Conservation (phyloP, 1,284 basidiomycete genomes). For the Naganishia sp. region DNA sequence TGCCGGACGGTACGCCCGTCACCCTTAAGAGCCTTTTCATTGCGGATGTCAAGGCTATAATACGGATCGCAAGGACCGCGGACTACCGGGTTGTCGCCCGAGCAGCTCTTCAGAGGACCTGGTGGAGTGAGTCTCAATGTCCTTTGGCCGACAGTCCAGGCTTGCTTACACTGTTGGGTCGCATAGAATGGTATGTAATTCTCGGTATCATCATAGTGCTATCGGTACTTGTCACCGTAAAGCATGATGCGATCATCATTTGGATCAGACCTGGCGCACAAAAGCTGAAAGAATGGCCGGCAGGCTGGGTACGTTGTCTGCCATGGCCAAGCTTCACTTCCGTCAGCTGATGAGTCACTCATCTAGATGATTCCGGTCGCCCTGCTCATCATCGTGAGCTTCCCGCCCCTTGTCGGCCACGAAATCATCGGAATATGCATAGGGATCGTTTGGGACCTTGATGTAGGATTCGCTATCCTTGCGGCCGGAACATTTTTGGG, state of each 20-base stretch:
- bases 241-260: constrained; percentile 46
- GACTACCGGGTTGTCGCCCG: constrained; percentile 7
- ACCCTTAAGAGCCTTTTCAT: constrained; percentile 5
- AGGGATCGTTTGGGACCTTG: constrained; percentile 48
- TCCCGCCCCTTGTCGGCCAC: constrained; percentile 47
- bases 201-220: constrained; percentile 41
- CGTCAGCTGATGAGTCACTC: neutral
- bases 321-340: neutral
- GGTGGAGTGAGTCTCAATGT: constrained; percentile 28
- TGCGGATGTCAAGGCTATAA: constrained; percentile 7
- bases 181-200: constrained; percentile 46
- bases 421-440: constrained; percentile 45
- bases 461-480: constrained; percentile 47
- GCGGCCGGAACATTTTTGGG: constrained; percentile 50
- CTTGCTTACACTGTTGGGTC: neutral
- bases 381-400: constrained; percentile 48
- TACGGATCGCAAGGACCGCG: constrained; percentile 3
- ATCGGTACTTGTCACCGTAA: constrained; percentile 42
- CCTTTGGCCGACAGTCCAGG: neutral
- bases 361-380: constrained; percentile 43
- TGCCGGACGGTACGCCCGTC: constrained; percentile 12
- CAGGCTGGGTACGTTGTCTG: constrained; percentile 38
- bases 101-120: constrained; percentile 6
- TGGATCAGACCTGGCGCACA: constrained; percentile 42
- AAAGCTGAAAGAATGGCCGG: constrained; percentile 45